A percentile compares a stretch with the other conserved stretches of the same genome.
Evolutionary conservation across 768 basidiomycete genomes (phyloP).

Genomic region (Russula lepida): DNA sequence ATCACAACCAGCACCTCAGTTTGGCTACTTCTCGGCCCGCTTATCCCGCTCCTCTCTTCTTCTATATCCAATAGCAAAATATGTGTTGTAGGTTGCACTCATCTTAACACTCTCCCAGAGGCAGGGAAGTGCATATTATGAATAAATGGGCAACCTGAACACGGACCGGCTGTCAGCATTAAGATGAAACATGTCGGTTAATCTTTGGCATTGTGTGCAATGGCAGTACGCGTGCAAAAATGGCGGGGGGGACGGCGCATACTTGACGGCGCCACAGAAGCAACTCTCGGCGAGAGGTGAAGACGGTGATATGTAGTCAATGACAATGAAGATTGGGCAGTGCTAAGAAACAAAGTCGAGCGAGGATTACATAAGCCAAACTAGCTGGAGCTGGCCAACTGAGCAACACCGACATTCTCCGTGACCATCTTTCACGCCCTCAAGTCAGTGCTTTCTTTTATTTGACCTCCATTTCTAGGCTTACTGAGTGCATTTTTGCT

Average conservation of each 20-base stretch:
- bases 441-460: slow-evolving; percentile 8
- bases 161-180: not conserved
- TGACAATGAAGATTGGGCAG: slow-evolving; percentile 1
- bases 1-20: not conserved
- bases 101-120: no score
- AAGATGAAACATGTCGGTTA: slow-evolving; percentile 30
- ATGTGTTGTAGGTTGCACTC: no score
- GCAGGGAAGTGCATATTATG: slow-evolving; percentile 50
- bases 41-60: no score
- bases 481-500: not conserved
- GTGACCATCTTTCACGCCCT: slow-evolving; percentile 4
- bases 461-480: not conserved
- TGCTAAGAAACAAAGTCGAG: no score
- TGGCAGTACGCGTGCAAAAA: slow-evolving; percentile 57
- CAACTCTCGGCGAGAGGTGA: slow-evolving; percentile 38
- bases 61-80: no score
- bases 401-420: slow-evolving; percentile 11
- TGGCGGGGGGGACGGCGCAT: slow-evolving; percentile 40
- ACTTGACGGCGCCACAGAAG: no score
- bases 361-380: slow-evolving; percentile 14
- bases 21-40: not conserved
- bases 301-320: not conserved
- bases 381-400: slow-evolving; percentile 19
- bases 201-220: slow-evolving; percentile 58
- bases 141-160: slow-evolving; percentile 50